Evolutionary conservation across 768 basidiomycete species (phyloP), one percentile per base, ranked within the genome.

Genomic region (Leucogyrophana mollusca): DNA sequence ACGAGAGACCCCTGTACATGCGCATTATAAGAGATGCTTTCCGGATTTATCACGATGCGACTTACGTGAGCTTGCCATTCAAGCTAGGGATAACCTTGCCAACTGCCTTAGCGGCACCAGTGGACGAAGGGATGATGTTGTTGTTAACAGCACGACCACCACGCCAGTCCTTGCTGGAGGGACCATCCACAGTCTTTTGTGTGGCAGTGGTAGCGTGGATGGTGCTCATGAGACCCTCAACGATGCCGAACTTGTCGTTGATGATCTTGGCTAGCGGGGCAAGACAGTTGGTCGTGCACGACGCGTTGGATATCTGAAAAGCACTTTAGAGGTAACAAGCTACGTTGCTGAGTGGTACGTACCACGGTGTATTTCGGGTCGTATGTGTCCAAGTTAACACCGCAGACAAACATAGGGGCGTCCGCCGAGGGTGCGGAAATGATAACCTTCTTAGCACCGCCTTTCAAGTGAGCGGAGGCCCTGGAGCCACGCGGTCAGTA

Each of bases 101-200:
- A 64, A 95, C 93, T 54, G 94, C 94, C 83, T 98, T 99, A 69
- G 95, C 95, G 54, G 95, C 95, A 73, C 95, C 95, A 56, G 95
- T 97, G 58, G 94, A 95, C 18, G 94, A 96, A 40, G 95, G 95
- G 66, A 99, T 99, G 75, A 99, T 97, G 83, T 99, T 99, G 77
- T 88, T 89, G 72, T 85, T 87, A 55, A 94, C 93, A 61, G 85
- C 84, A 73, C 95, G 95, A 54, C 93, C 93, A 65, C 93, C 93
- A 67, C 93, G 90, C 93, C 93, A 95, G 76, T 95, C 93, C 77
- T 94, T 98, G 78, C 79, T 65, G 39, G 93, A 95, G 36, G 92
- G 92, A 42, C 92, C 94, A 56, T 96, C 94, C 60, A 93, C 90
- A 50, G 90, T 91, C 81, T 91, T 92, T 69, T 93, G 90, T 48